Percentiles rank a stretch among this genome's conserved stretches.
Conservation (phyloP, 2,329 filamentous ascomycete species). For the Stemphylium beticola region DNA sequence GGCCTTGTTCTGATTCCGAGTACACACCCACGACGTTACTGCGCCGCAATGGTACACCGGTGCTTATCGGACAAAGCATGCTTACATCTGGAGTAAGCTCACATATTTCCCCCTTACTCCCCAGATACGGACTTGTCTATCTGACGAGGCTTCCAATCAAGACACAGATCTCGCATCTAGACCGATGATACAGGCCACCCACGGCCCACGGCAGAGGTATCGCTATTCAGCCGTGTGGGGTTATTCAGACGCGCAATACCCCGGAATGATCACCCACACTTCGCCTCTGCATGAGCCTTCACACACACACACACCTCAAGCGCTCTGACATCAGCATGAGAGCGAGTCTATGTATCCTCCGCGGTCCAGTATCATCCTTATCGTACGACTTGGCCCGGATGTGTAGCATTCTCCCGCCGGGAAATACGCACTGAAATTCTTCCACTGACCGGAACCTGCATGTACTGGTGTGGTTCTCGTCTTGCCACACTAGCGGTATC, state of each 20-base stretch:
- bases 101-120: slow-evolving; percentile 16
- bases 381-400: slow-evolving; percentile 12
- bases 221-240: slow-evolving; percentile 28
- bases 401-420: slow-evolving; percentile 20
- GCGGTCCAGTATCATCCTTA: slow-evolving; percentile 12
- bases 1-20: not conserved
- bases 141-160: slow-evolving; percentile 19
- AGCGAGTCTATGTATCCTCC: slow-evolving; percentile 1
- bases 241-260: slow-evolving; percentile 16
- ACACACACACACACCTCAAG: slow-evolving; percentile 9
- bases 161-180: slow-evolving; percentile 21
- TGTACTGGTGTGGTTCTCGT: slow-evolving; percentile 2
- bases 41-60: slow-evolving; percentile 16
- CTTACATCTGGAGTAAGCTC: slow-evolving; percentile 22
- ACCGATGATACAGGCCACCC: slow-evolving; percentile 23
- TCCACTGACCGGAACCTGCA: slow-evolving; percentile 12
- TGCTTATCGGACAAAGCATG: slow-evolving; percentile 26
- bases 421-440: slow-evolving; percentile 17
- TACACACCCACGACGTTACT: slow-evolving; percentile 3
- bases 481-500: slow-evolving; percentile 24
- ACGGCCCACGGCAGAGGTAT: slow-evolving; percentile 17
- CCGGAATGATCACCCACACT: slow-evolving; percentile 23
- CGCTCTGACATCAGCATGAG: slow-evolving; percentile 28
- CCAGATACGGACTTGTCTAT: slow-evolving; percentile 8
- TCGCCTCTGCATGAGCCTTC: slow-evolving; percentile 10